Conservation (phyloP, 1,284 basidiomycete species). For the Inonotus hispidus region DNA sequence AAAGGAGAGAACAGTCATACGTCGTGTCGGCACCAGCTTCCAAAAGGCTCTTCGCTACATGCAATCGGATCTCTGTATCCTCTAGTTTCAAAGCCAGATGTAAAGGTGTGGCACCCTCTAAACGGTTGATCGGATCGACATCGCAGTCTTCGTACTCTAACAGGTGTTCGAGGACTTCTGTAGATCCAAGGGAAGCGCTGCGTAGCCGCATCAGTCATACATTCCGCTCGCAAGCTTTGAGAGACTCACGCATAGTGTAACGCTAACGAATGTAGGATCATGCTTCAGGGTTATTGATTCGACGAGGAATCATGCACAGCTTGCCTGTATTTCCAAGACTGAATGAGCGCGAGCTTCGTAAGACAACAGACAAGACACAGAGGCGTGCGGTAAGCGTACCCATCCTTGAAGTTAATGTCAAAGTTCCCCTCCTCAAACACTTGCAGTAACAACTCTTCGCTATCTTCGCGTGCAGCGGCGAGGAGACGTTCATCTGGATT, state of each 20-base stretch:
- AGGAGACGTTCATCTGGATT: conserved; percentile 65
- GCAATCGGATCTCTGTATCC: conserved; percentile 50
- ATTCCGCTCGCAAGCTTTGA: neutral
- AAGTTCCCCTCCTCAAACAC: conserved; percentile 52
- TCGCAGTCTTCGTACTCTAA: conserved; percentile 75
- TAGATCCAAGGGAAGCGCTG: conserved; percentile 53
- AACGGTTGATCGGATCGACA: conserved; percentile 74
- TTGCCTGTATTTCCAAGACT: conserved; percentile 72
- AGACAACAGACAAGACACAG: neutral
- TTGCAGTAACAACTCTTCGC: conserved; percentile 62
- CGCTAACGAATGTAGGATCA: conserved; percentile 37
- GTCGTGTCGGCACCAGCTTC: conserved; percentile 73
- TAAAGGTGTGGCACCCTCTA: conserved; percentile 75
- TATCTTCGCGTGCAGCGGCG: conserved; percentile 70
- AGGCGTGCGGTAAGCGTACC: conserved; percentile 40
- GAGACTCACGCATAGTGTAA: conserved; percentile 73
- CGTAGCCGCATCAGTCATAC: neutral
- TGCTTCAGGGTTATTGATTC: neutral
- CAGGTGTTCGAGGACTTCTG: conserved; percentile 66
- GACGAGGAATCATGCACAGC: conserved; percentile 17
- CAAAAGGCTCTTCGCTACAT: conserved; percentile 58
- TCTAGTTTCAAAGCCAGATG: conserved; percentile 69
- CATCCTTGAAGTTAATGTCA: conserved; percentile 75
- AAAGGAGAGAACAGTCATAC: conserved; percentile 36
- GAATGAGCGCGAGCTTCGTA: conserved; percentile 12